Evolutionary conservation across 768 basidiomycete genomes (phyloP), one percentile per base, ranked within the genome.

Genomic region (Lactifluus subvellereus): DNA sequence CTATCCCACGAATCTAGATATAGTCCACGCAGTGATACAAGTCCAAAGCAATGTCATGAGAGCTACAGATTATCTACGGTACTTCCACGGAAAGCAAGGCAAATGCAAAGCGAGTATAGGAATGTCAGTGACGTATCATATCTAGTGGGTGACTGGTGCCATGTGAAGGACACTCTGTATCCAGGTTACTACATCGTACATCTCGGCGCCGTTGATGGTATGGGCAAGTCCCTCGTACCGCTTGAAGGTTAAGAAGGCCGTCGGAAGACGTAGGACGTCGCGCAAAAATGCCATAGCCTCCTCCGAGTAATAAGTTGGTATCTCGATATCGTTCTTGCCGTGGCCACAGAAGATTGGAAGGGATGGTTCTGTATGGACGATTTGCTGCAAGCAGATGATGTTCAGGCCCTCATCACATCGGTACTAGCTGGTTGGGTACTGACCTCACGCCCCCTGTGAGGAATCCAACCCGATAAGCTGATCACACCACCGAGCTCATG

Each of bases 391-490:
- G 6, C 7, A 35, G 38, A 20, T 11, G n/a, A 20, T 7, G n/a
- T 40, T 55, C 50, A 47, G 35, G 45, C 38, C 13, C 4, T 62
- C 61, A n/a, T 33, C 51, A 11, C 27, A 6, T 35, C 10, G 30
- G 4, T 18, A 33, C 45, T 16, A 35, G 40, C 13, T 9, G 18
- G 35, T 7, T 20, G 14, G 14, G 30, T 27, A 67, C 72, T 60
- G 57, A 77, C 78, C 62, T 77, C 69, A 64, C 75, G 70, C 18
- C 72, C 69, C 40, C 66, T 66, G n/a, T 66, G 69, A 10, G 79
- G 79, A 11, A 80, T 75, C 79, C 79, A 80, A 3, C 79, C 78
- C 11, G 78, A 77, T 3, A 80, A 66, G 64, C 77, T 75, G 5
- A 72, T 75, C n/a, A 79, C 75, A 42, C 79, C 79, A 22, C 76